A percentile compares a stretch with the other conserved stretches of the same genome.
Evolutionary conservation across 148 eudicot genomes (phyloP).

Genomic region (Heliosperma pusillum): DNA sequence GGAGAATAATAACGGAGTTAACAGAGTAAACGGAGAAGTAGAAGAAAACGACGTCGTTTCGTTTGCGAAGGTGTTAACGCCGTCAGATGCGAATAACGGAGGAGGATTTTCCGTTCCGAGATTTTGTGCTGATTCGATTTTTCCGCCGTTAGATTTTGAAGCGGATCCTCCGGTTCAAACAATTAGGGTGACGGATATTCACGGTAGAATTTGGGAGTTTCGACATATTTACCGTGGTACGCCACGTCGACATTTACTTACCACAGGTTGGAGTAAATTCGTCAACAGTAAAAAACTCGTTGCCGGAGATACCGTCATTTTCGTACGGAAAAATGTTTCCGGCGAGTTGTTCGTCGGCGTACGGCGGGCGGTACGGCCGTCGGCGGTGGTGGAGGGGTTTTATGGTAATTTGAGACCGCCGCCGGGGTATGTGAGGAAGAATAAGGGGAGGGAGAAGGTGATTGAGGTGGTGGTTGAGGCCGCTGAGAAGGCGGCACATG

Average conservation of each 20-base stretch:
- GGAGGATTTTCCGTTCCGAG: conserved; percentile 92
- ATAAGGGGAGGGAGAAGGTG: conserved; percentile 6
- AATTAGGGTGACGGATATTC: conserved; percentile 39
- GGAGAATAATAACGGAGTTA: no score
- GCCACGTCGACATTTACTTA: conserved; percentile 74
- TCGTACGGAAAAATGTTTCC: conserved; percentile 31
- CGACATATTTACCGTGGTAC: conserved; percentile 83
- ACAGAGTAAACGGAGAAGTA: not conserved
- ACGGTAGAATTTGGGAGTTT: conserved; percentile 48
- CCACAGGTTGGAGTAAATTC: conserved; percentile 87
- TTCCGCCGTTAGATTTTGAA: conserved; percentile 54
- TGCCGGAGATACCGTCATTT: conserved; percentile 71
- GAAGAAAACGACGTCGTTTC: conserved; percentile 26
- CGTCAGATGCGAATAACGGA: conserved; percentile 84
- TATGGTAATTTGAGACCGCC: not conserved
- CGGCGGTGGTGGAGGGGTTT: not conserved
- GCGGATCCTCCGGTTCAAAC: conserved; percentile 74
- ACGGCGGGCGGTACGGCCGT: conserved; percentile 35
- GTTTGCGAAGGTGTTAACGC: conserved; percentile 64
- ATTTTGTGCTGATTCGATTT: conserved; percentile 67
- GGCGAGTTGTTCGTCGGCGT: conserved; percentile 53
- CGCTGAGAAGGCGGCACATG: conserved; percentile 41
- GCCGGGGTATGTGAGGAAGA: conserved; percentile 26
- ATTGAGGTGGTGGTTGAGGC: conserved; percentile 48
- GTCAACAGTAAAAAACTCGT: conserved; percentile 63